A percentile compares a stretch with the other conserved stretches of the same genome.
Conservation (phyloP, 106 monocot species). For the Platanthera zijinensis region DNA sequence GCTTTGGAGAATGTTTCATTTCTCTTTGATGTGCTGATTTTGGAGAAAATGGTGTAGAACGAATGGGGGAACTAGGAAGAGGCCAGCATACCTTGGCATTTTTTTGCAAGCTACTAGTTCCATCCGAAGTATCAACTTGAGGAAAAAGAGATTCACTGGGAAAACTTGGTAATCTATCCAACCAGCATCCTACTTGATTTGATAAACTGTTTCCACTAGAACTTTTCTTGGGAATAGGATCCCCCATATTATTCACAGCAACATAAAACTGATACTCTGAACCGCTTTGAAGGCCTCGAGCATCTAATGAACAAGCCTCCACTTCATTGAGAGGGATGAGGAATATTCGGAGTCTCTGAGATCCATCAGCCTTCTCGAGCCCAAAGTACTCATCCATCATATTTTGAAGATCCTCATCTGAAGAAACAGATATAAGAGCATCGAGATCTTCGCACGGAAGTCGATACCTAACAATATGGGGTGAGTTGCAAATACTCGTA, state of each 20-base stretch:
- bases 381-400: constrained; percentile 91
- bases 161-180: constrained; percentile 39
- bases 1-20: constrained; percentile 21
- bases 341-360: constrained; percentile 66
- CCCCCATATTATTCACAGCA: constrained; percentile 77
- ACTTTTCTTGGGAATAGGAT: constrained; percentile 40
- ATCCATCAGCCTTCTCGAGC: constrained; percentile 51
- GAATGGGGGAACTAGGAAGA: constrained; percentile 14
- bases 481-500: constrained; percentile 48
- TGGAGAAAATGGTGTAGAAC: constrained; percentile 42
- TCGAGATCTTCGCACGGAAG: constrained; percentile 95
- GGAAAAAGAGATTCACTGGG: constrained; percentile 25
- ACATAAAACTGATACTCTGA: constrained; percentile 69
- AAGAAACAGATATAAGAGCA: constrained; percentile 85
- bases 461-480: constrained; percentile 86
- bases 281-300: constrained; percentile 24
- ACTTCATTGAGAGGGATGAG: constrained; percentile 52
- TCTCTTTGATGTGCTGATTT: constrained; percentile 17
- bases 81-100: constrained; percentile 3
- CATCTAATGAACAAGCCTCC: constrained; percentile 39
- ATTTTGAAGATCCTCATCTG: constrained; percentile 90
- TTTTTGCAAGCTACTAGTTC: constrained; percentile 5
- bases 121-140: constrained; percentile 23
- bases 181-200: constrained; percentile 32
- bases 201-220: constrained; percentile 48